A percentile compares a stretch with the other conserved stretches of the same genome.
Evolutionary conservation across 2,329 filamentous ascomycete species (phyloP).

Genomic region (Dothistroma septosporum): DNA sequence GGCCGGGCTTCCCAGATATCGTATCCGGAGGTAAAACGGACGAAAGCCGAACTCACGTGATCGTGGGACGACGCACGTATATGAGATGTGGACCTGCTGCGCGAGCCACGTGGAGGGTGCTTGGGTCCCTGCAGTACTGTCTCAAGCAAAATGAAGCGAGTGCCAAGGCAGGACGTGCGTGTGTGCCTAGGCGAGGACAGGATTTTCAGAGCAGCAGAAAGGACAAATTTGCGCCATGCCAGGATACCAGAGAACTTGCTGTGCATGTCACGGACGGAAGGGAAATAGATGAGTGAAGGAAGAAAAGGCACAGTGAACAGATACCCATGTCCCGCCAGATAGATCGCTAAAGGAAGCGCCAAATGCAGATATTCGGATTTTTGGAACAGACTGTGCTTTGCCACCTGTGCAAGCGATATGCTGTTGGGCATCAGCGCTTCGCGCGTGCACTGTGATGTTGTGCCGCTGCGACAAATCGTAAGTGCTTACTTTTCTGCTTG

Average conservation of each 20-base stretch:
- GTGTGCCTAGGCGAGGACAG: neutral
- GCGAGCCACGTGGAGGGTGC: neutral
- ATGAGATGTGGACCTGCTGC: neutral
- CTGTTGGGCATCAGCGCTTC: neutral
- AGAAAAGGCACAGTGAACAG: neutral
- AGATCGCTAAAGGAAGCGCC: constrained; percentile 5
- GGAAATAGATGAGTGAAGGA: neutral
- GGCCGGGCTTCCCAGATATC: neutral
- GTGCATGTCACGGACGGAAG: neutral
- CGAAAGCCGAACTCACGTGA: neutral
- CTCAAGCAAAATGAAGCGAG: neutral
- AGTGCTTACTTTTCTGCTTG: too few relatives aligned
- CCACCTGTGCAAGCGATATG: neutral
- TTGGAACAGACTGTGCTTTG: neutral
- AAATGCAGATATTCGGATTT: neutral
- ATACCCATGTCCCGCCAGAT: constrained; percentile 10
- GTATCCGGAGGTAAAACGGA: neutral
- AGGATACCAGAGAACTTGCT: neutral
- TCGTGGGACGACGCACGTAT: neutral
- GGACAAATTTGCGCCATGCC: neutral
- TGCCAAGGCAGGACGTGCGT: neutral
- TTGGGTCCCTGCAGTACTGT: neutral
- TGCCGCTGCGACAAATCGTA: neutral
- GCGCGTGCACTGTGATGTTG: neutral
- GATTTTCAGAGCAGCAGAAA: neutral